Base-by-base conservation (phyloP, 2,329 filamentous ascomycete genomes). In the Chalaropsis ovoidea region DNA sequence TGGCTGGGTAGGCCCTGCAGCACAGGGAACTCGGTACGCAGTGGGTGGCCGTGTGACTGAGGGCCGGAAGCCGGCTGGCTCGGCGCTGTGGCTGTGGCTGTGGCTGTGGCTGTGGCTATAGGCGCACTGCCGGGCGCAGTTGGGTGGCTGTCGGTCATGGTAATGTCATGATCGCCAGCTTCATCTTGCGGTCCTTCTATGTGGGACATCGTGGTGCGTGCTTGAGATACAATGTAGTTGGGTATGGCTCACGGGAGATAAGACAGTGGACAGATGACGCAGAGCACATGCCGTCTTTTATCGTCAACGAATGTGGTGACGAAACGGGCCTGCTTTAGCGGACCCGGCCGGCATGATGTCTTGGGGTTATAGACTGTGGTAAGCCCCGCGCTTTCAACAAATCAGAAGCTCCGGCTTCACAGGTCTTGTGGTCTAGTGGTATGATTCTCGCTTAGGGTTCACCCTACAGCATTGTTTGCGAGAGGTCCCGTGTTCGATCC, bases 361-460 rank as follows among this genome's bases (percentile, higher is more conserved):
- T 1, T 15, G 3, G 47, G n/a, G 0, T 15, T 58, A 58, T 58
- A 58, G 17, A 1, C 1, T n/a, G 17, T 19, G 8, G 8, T 15
- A 15, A 1, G 17, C 54, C 8, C 6, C 1, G 1, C 24, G 31
- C 27, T 11, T 19, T 7, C 54, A 35, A 35, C 60, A 15, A 61
- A 42, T 45, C 35, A 61, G 17, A 10, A 42, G 60, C 39, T 45
- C n/a, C 39, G 31, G 60, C 42, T 61, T 17, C 19, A 1, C 2
- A 17, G 77, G 76, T 77, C 76, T 77, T 76, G 74, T 83, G 81
- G 81, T 83, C 81, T 84, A 83, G 82, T 81, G 83, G 82, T 85
- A 85, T 85, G 82, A 84, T 85, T 84, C 82, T 83, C 81, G 82
- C 83, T 85, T 85, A 85, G 83, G 82, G 82, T 73, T 66, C 69